Evolutionary conservation across 2,329 filamentous ascomycete species (phyloP).

Genomic region (Botryosphaeria agaves): DNA sequence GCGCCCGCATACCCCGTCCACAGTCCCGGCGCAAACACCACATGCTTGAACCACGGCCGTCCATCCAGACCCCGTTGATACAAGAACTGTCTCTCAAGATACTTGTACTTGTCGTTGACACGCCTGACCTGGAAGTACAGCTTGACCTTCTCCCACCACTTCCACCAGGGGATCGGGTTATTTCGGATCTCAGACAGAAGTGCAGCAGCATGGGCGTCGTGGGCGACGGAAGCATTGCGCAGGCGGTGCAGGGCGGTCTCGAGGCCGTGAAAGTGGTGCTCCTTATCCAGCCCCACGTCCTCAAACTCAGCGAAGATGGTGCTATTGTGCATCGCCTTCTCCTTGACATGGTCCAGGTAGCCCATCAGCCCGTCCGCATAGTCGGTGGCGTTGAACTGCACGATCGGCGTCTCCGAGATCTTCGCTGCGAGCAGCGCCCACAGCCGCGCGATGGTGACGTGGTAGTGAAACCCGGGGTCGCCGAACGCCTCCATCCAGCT

Average conservation of each 20-base stretch:
- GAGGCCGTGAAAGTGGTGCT: constrained; percentile 2
- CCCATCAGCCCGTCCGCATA: constrained; percentile 23
- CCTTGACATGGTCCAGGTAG: constrained; percentile 25
- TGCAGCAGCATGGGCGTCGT: constrained; percentile 32
- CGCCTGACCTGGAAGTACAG: constrained; percentile 12
- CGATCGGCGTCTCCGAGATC: constrained; percentile 27
- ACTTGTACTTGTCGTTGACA: constrained; percentile 27
- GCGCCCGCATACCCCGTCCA: constrained; percentile 39
- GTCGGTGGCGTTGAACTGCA: constrained; percentile 28
- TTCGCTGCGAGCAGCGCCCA: constrained; percentile 25
- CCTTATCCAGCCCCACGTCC: too few relatives aligned
- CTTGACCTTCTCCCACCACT: constrained; percentile 12
- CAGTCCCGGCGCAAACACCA: constrained; percentile 28
- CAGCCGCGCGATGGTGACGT: constrained; percentile 32
- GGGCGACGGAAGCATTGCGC: constrained; percentile 26
- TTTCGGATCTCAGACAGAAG: constrained; percentile 5
- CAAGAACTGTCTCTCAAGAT: constrained; percentile 28
- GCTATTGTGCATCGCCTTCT: too few relatives aligned
- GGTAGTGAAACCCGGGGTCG: constrained; percentile 31
- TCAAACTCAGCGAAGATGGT: too few relatives aligned
- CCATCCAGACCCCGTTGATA: constrained; percentile 26
- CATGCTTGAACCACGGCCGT: constrained; percentile 27
- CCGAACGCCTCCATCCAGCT: constrained; percentile 35
- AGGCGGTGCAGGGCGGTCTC: constrained; percentile 32
- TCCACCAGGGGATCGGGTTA: constrained; percentile 7